Percentiles rank a stretch among this genome's conserved stretches.
Conservation (phyloP, 352 stramenopile species). For the Phytophthora pisi region DNA sequence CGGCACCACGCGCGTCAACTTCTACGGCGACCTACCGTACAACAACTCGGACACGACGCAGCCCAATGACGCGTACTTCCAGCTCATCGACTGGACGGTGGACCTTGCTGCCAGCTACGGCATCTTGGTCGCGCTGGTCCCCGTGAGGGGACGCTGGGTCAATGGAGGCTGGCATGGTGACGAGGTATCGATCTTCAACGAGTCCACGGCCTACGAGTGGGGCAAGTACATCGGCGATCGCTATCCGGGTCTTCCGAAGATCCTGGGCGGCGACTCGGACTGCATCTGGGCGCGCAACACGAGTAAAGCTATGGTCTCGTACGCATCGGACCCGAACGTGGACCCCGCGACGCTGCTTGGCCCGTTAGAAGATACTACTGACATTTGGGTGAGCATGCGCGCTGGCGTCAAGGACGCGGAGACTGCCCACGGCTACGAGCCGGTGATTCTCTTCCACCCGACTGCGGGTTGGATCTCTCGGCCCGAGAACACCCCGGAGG, state of each 20-base stretch:
- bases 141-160: constrained; percentile 31
- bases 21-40: constrained; percentile 35
- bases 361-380: constrained; percentile 13
- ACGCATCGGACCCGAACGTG: background rate
- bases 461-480: constrained; percentile 10
- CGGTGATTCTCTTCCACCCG: constrained; percentile 15
- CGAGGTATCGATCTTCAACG: constrained; percentile 22
- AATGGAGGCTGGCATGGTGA: constrained; percentile 26
- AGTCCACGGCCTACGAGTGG: constrained; percentile 28
- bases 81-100: constrained; percentile 30
- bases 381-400: constrained; percentile 21
- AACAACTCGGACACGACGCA: constrained; percentile 32
- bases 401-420: constrained; percentile 17
- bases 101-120: constrained; percentile 31
- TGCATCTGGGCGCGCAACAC: constrained; percentile 30
- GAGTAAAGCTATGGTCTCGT: constrained; percentile 2
- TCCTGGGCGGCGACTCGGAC: constrained; percentile 30
- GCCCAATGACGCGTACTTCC: constrained; percentile 36
- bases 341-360: constrained; percentile 12
- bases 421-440: constrained; percentile 8
- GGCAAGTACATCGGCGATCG: constrained; percentile 24
- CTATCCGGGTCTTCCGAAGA: constrained; percentile 29
- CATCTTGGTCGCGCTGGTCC: constrained; percentile 25
- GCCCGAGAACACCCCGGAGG: constrained; percentile 5
- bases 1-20: constrained; percentile 31